phyloP scores from a whole-genome alignment of 257 asterid species.

The Agastache rugosa region DNA sequence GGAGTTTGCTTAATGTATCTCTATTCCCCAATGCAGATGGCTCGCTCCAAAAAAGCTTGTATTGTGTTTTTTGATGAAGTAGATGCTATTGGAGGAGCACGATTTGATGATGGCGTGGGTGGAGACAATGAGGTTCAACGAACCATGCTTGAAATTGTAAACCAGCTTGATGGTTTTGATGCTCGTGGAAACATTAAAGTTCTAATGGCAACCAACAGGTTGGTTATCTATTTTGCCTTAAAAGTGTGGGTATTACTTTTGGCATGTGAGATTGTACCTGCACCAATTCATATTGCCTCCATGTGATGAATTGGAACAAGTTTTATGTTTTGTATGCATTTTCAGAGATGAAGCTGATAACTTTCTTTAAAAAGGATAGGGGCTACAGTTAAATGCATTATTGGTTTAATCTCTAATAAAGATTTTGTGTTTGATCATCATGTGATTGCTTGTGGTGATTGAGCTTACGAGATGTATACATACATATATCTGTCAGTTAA shows the following conservation, averaged over 20 bases:
- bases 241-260: background rate
- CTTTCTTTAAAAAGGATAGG: background rate
- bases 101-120: constrained; percentile 97
- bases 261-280: background rate
- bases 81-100: constrained; percentile 98
- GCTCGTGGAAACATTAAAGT: constrained; percentile 99
- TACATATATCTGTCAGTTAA: too few relatives aligned
- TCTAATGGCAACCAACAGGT: constrained; percentile 99
- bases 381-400: background rate
- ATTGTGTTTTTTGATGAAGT: constrained; percentile 96
- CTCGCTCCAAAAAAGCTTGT: constrained; percentile 98
- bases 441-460: background rate
- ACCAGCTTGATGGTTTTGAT: constrained; percentile 98
- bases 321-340: background rate
- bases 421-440: background rate
- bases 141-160: constrained; percentile 97
- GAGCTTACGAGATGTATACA: background rate
- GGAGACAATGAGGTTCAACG: constrained; percentile 99
- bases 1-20: constrained; percentile 11
- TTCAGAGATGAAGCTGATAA: background rate
- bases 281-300: too few relatives aligned
- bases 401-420: background rate
- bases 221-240: constrained; percentile 6
- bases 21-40: constrained; percentile 66
- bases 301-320: too few relatives aligned